These are phyloP conservation scores for Raddia distichophylla DNA, from an alignment of 176 grass and related monocot species.

Conservation along the genomic window DNA sequence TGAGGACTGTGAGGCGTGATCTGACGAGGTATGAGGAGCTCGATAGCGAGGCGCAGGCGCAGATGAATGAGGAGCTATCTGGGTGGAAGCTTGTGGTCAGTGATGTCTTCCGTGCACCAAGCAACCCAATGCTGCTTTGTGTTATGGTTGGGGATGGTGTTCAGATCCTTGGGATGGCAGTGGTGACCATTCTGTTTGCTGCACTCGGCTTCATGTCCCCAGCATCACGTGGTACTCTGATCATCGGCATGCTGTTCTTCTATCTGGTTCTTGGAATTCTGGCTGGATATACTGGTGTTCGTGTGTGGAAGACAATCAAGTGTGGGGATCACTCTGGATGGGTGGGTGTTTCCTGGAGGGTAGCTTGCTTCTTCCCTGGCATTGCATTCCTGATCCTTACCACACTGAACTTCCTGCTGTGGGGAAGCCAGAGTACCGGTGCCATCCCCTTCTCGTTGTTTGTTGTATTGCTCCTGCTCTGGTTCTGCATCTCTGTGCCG, in stretches of 20 bases:
- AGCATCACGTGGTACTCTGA: conserved; percentile 64
- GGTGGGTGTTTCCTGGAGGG: conserved; percentile 63
- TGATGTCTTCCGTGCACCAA: conserved; percentile 71
- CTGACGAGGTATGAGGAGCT: conserved; percentile 80
- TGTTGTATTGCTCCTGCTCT: conserved; percentile 64
- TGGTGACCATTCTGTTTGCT: conserved; percentile 78
- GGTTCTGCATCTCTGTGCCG: conserved; percentile 80
- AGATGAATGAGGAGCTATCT: conserved; percentile 88
- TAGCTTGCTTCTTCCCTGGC: conserved; percentile 79
- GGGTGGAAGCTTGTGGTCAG: conserved; percentile 88
- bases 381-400: conserved; percentile 86
- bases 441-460: conserved; percentile 80
- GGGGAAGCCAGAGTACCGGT: conserved; percentile 81
- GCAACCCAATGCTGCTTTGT: conserved; percentile 72
- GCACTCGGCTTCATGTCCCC: conserved; percentile 85
- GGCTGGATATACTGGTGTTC: conserved; percentile 61
- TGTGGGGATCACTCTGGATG: conserved; percentile 73
- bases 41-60: conserved; percentile 66
- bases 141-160: conserved; percentile 78
- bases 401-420: conserved; percentile 79
- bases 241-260: conserved; percentile 84
- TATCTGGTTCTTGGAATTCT: conserved; percentile 76
- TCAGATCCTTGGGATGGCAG: conserved; percentile 80
- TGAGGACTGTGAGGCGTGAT: conserved; percentile 76
- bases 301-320: conserved; percentile 79